A percentile compares a stretch with the other conserved stretches of the same genome.
Conservation (phyloP, 225 moss, liverwort and hornwort species). For the Physcomitrium patens region DNA sequence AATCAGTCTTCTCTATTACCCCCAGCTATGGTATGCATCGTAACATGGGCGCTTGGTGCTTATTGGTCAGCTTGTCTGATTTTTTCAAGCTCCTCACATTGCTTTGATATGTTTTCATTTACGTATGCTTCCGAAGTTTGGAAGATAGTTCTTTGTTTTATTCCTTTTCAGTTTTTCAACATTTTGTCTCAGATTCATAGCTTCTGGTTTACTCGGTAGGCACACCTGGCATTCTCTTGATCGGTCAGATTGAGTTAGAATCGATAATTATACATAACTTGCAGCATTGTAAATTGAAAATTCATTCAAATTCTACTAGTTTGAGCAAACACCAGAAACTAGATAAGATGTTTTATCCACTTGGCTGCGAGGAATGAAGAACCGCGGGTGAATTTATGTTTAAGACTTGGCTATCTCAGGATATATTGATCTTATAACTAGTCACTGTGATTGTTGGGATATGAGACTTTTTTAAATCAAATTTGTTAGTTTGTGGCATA, state of each 20-base stretch:
- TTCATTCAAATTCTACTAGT: too few relatives aligned
- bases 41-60: constrained; percentile 7
- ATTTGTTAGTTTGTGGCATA: background rate
- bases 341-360: too few relatives aligned
- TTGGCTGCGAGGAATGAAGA: background rate
- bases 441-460: background rate
- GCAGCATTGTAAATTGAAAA: too few relatives aligned
- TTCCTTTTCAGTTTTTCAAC: background rate
- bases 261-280: too few relatives aligned
- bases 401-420: background rate
- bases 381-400: background rate
- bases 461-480: background rate
- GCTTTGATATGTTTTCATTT: background rate
- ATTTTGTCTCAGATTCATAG: background rate
- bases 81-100: background rate
- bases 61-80: constrained; percentile 15
- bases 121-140: constrained; percentile 1
- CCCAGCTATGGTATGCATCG: constrained; percentile 53
- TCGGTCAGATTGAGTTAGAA: too few relatives aligned
- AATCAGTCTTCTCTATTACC: constrained; percentile 59
- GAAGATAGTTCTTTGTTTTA: background rate
- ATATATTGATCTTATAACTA: too few relatives aligned
- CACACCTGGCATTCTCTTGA: too few relatives aligned
- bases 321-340: too few relatives aligned
- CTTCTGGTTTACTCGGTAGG: background rate